A percentile compares a stretch with the other conserved stretches of the same genome.
phyloP scores from a whole-genome alignment of 2,329 filamentous ascomycete genomes.

The Neopestalotiopsis sp. region DNA sequence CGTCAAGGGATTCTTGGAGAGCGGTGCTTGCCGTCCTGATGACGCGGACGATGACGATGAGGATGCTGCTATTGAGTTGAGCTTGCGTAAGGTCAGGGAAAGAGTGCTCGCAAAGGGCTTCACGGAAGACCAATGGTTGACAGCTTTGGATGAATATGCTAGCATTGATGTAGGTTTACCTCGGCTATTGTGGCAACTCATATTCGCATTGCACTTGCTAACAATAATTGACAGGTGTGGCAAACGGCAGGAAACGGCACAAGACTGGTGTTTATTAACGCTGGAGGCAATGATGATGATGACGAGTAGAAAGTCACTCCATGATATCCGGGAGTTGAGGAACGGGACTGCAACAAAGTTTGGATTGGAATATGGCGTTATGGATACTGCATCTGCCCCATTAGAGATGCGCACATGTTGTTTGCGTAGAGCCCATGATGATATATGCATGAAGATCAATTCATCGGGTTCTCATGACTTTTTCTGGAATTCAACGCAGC shows the following conservation, averaged over 20 bases:
- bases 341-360: constrained; percentile 9
- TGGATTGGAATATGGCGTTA: constrained; percentile 13
- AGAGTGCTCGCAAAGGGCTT: constrained; percentile 95
- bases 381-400: constrained; percentile 3
- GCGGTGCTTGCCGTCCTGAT: constrained; percentile 81
- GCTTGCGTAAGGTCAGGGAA: constrained; percentile 86
- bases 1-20: constrained; percentile 85
- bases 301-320: constrained; percentile 42
- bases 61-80: constrained; percentile 68
- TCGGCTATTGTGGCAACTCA: neutral
- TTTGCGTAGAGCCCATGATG: constrained; percentile 10
- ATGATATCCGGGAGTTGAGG: constrained; percentile 1
- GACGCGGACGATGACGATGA: constrained; percentile 60
- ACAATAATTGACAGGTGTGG: constrained; percentile 66
- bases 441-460: constrained; percentile 2
- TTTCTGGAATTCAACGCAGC: too few relatives aligned
- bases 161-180: constrained; percentile 80
- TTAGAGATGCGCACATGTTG: constrained; percentile 2
- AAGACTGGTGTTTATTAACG: constrained; percentile 73
- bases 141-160: constrained; percentile 88
- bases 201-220: constrained; percentile 34
- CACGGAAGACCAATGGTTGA: constrained; percentile 89
- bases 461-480: neutral
- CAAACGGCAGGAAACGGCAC: constrained; percentile 76
- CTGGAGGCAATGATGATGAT: constrained; percentile 56